Evolutionary conservation across 164 flowering plant species (phyloP), one percentile per base, ranked within the genome.

Genomic region (Tinospora cordifolia): DNA sequence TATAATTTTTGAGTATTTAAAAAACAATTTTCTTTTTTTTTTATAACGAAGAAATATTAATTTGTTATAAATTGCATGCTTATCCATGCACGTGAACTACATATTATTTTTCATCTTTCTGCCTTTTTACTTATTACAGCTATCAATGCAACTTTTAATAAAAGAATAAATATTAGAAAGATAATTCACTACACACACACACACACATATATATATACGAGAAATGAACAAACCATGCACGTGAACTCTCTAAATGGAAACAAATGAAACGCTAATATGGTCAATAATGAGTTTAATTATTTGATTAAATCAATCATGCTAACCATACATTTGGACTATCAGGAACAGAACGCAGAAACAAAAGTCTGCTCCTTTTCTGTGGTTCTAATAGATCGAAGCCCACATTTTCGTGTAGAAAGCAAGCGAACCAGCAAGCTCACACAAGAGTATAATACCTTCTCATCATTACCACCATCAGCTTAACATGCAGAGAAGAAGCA

Each of bases 341-440:
- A 15, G 6, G 8, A 47, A 8, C 13, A 15, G 59, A 62, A 27
- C 24, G 15, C 30, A 22, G 63, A 60, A 24, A 30, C 36, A 30
- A 30, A 30, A 24, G 12, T 30, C 65, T 27, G 4, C 19, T 27
- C 36, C 38, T 27, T 62, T 62, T 27, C 38, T 62, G 38, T 60
- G 63, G 34, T 26, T 60, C 34, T 60, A 6, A 24, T 22, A 15
- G 30, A 60, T 60, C 30, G 15, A 26, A 24, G 34, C 65, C 39
- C 65, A 25, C 62, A 58, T 58, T 58, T 58, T 58, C 62, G 22
- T 58, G 25, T 27, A 62, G 65, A 3, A 62, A 54, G 59, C 21
- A 54, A 47, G 54, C 54, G 8, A 47, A 9, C 54, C 1, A 47
- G 54, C 54, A 47, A 47, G 54, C 54, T 6, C 59, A 54, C 36